phyloP scores from a whole-genome alignment of 1,284 basidiomycete species.

The Porogramme epimiltina region DNA sequence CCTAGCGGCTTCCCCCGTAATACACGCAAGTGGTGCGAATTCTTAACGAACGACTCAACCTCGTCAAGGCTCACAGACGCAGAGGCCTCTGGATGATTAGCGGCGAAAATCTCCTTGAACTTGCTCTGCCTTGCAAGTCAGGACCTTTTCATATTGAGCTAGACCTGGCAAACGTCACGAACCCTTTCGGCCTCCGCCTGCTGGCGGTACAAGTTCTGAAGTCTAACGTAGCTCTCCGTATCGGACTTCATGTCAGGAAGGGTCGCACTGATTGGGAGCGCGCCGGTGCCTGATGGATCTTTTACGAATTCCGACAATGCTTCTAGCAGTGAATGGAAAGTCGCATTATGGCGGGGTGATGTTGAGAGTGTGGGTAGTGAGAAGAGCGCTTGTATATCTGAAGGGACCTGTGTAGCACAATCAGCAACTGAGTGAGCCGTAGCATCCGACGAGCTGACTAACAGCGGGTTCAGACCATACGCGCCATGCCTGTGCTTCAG shows the following conservation, averaged over 20 bases:
- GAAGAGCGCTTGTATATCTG: conserved; percentile 68
- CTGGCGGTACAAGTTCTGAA: conserved; percentile 78
- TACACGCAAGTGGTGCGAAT: conserved; percentile 81
- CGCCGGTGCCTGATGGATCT: conserved; percentile 33
- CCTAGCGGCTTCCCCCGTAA: conserved; percentile 75
- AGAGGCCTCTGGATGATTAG: conserved; percentile 24
- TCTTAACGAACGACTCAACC: conserved; percentile 88
- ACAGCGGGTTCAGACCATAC: conserved; percentile 68
- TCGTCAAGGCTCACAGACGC: conserved; percentile 51
- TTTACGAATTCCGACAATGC: conserved; percentile 67
- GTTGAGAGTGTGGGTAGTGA: conserved; percentile 36
- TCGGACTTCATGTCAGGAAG: conserved; percentile 97
- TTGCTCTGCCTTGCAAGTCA: conserved; percentile 16
- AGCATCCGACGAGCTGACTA: neutral
- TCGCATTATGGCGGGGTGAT: conserved; percentile 37
- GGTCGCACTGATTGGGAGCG: conserved; percentile 58
- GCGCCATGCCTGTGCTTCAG: conserved; percentile 79
- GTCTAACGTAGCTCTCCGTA: conserved; percentile 78
- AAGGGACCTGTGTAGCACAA: conserved; percentile 51
- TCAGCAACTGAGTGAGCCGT: neutral
- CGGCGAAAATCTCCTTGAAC: conserved; percentile 27
- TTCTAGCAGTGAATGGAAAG: conserved; percentile 87
- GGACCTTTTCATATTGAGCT: too few species aligned
- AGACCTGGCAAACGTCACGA: neutral
- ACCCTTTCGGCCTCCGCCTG: conserved; percentile 73